phyloP scores from a whole-genome alignment of 2,329 filamentous ascomycete species.

The Fragosphaeria purpurea region DNA sequence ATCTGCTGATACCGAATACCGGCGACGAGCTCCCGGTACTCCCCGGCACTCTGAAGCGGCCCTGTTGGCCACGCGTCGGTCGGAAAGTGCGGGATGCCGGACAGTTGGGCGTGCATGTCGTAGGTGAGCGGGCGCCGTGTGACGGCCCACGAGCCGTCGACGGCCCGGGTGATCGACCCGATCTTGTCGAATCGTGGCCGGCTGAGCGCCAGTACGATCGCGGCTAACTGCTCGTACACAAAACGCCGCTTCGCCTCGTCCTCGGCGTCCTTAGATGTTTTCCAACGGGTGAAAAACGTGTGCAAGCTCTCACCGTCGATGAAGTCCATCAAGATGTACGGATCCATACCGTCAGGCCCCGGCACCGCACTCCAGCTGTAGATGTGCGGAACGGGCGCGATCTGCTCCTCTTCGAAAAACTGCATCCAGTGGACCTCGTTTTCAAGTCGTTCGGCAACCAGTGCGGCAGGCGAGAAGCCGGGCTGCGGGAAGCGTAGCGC shows the following conservation, averaged over 20 bases:
- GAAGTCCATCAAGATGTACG: slow-evolving; percentile 5
- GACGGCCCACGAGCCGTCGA: slow-evolving; percentile 1
- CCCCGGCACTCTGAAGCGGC: slow-evolving; percentile 19
- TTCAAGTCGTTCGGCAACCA: not conserved
- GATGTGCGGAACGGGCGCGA: not conserved
- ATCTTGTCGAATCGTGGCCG: slow-evolving; percentile 2
- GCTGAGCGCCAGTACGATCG: not conserved
- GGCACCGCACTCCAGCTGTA: not conserved
- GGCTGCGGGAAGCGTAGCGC: too few species aligned
- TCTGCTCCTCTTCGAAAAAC: slow-evolving; percentile 1
- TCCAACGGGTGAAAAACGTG: not conserved
- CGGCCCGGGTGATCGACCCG: slow-evolving; percentile 1
- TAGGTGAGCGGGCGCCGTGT: slow-evolving; percentile 24
- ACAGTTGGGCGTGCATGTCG: slow-evolving; percentile 28
- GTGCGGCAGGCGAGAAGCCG: not conserved
- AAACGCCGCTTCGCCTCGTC: not conserved
- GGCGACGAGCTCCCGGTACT: slow-evolving; percentile 13
- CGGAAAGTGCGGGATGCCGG: too few species aligned
- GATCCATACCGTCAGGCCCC: not conserved
- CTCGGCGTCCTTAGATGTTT: slow-evolving; percentile 1
- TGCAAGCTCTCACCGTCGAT: not conserved
- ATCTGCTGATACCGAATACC: slow-evolving; percentile 20
- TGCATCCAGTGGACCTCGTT: slow-evolving; percentile 6
- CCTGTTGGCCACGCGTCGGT: too few species aligned
- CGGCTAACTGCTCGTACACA: not conserved